Evolutionary conservation across 306 rosid species (phyloP), one percentile per base, ranked within the genome.

Genomic region (Pyrus betulifolia): DNA sequence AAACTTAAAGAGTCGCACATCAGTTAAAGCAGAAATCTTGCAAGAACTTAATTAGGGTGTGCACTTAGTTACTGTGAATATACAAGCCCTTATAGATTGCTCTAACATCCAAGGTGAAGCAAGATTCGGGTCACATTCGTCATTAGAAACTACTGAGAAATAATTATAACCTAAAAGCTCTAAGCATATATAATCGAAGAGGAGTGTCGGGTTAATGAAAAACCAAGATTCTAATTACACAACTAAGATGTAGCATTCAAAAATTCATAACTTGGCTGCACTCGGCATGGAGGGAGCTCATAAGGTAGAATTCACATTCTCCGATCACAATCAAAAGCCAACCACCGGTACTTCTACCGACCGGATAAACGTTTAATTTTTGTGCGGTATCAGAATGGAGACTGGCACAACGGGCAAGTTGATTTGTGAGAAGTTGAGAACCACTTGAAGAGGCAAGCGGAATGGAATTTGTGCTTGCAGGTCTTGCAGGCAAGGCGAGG

Each of bases 341-440:
- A 45, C 14, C 51, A 11, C 51, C 49, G 49, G 12, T 12, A 44
- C 15, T 44, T 44, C 4, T 3, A 45, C 51, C 17, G 14, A 42
- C 45, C 45, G 10, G 12, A 42, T 42, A 0, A 42, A 42, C 45
- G 12, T 42, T 0, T 42, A 42, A 3, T 2, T 42, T 42, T 10
- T 2, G 45, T 9, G 45, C 12, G 45, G 9, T 42, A 42, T 90
- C 76, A 95, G 81, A 95, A 95, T 0, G 97, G 98, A 80, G 98
- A 92, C 85, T 95, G 98, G 81, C 97, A 92, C 81, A 92, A 54
- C 2, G 98, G 98, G 83, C 97, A 95, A 46, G 97, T 82, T 81
- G 98, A 95, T 85, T 95, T 95, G 82, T 92, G 98, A 70, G 98
- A 94, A 65, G 98, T 94, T 30, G 96, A 89, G 86, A 95, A 92